A percentile compares a stretch with the other conserved stretches of the same genome.
Evolutionary conservation across 179 eudicot species (phyloP).

Genomic region (Actinidia polygama): DNA sequence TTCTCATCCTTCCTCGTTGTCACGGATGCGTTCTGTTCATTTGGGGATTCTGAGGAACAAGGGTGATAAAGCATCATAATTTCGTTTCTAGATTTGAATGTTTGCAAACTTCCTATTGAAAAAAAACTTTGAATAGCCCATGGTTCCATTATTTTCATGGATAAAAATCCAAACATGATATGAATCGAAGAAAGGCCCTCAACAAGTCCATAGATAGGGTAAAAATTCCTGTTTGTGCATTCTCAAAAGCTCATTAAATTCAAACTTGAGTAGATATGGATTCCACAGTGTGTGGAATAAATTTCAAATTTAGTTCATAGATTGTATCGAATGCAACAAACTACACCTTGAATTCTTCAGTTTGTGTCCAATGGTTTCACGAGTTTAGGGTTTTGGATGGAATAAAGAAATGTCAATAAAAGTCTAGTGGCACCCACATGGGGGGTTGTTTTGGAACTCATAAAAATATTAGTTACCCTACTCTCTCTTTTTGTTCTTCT

Average conservation of each 20-base stretch:
- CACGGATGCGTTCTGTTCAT: constrained; percentile 34
- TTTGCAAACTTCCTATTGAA: not conserved
- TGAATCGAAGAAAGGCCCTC: not conserved
- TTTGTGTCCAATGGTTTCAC: not conserved
- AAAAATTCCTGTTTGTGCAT: not conserved
- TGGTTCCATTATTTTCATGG: too few relatives aligned
- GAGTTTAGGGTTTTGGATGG: not conserved
- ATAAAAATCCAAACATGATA: not conserved
- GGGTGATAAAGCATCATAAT: not conserved
- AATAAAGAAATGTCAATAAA: not conserved
- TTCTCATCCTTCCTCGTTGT: constrained; percentile 37
- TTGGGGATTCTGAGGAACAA: constrained; percentile 45
- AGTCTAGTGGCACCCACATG: not conserved
- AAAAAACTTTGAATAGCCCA: not conserved
- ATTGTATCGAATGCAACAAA: not conserved
- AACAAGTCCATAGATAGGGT: not conserved
- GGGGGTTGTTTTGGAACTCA: not conserved
- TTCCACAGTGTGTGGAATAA: too few relatives aligned
- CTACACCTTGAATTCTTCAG: too few relatives aligned
- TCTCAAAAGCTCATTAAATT: constrained; percentile 1
- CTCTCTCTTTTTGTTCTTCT: not conserved
- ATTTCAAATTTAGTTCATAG: not conserved
- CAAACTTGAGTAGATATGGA: not conserved
- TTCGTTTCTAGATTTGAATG: not conserved
- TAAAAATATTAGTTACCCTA: too few relatives aligned